Base-by-base conservation (phyloP, 2,329 filamentous ascomycete genomes). In the Fusarium brevicatenulatum region DNA sequence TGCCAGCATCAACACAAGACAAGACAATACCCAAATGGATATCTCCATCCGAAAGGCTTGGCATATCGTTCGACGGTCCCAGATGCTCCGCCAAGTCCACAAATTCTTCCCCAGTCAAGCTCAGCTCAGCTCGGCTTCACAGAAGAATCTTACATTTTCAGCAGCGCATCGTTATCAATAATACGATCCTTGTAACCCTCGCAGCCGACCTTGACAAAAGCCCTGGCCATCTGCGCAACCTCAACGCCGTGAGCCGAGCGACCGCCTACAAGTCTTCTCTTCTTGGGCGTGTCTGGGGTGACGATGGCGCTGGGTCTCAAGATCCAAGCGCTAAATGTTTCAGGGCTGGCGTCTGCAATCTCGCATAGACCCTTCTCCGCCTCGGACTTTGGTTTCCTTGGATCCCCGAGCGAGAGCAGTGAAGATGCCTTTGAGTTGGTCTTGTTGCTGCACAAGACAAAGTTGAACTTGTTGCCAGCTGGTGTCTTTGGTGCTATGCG, bases 381-480 rank as follows among this genome's bases (percentile, higher is more conserved):
- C 66, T 82, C 78, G n/a, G 80, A 81, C 77, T 82, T 82, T 64
- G 83, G 79, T 36, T 76, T 80, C 36, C 82, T 79, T 6, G 80
- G 77, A 32, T 85, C 82, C n/a, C 73, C 69, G 53, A 83, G 70
- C 68, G 84, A 83, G 11, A 74, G 67, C 19, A 85, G 76, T 15
- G 73, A 62, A 68, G 82, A 82, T 30, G 78, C 66, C 56, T 81
- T 80, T 28, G 34, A 54, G 50, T 39, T 40, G 47, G 82, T 78
- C 66, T 77, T 80, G 57, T 80, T 80, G 77, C 83, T 85, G 79
- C 82, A 84, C 58, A 83, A 83, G 49, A 86, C 74, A 70, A 86
- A 85, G 59, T 80, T 82, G 71, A 86, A 85, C 57, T 78, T 81
- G 30, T 76, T 78, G 19, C 76, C 78, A 7, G 71, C 63, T 7